Base-by-base conservation (phyloP, 176 grass and related monocot species). In the Zoysia japonica region DNA sequence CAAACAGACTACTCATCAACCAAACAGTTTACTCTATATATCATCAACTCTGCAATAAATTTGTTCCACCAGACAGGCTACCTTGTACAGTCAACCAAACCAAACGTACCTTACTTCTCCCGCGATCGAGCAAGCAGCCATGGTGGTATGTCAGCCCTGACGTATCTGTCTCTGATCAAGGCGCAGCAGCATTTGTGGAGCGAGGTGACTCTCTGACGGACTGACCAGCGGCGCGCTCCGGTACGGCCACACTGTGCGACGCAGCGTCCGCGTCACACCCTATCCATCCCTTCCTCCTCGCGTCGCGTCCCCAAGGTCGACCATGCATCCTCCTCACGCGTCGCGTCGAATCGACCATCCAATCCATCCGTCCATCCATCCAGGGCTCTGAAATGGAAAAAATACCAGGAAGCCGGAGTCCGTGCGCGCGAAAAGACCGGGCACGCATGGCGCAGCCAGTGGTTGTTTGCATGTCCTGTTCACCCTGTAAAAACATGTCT, bases 151-250 rank as follows among this genome's bases (percentile, higher is more conserved):
- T 11, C 7, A 7, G 73, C 76, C 46, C 70, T 71, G 78, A 74
- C 52, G 20, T 17, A 49, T 14, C 45, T 74, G 54, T 73, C 79
- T 71, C 39, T 77, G 70, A 19, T 20, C 49, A 48, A 70, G 70
- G 60, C 36, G 57, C 61, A 51, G 84, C 82, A 73, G 69, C 75
- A 47, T 55, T 82, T 68, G 61, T 65, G 74, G 82, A 79, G 72
- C 45, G 53, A 56, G 53, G 4, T 76, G 86, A n/a, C 63, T 17
- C 12, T 46, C 65, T 61, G 55, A 76, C 55, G 56, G 50, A 42
- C 72, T 70, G 62, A 70, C 65, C 42, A 63, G 7, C 40, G 12
- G 64, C 81, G 64, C 17, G 2, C 19, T 17, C 28, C 3, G 17
- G 61, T 83, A 83, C 74, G 74, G 80, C 11, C 41, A 4, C 11